These are phyloP conservation scores for Hemisphaericaspora xylanilytica DNA, from an alignment of 1,139 yeast species.

Conservation along the genomic window DNA sequence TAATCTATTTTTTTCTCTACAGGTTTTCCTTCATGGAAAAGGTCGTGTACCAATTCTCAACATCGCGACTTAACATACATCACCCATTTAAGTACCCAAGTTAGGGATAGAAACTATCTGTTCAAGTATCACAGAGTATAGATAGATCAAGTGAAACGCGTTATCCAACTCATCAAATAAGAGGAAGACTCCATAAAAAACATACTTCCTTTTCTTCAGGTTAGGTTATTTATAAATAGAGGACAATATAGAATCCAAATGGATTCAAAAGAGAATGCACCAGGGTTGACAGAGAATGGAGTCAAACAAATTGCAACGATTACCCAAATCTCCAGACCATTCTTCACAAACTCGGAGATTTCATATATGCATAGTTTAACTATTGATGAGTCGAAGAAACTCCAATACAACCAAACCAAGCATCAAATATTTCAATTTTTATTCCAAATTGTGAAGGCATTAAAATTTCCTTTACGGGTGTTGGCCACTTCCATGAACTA, in stretches of 20 bases:
- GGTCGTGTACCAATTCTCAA: neutral
- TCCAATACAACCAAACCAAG: slow-evolving; percentile 50
- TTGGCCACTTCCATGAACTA: slow-evolving; percentile 67
- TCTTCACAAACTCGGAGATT: slow-evolving; percentile 56
- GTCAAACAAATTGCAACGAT: slow-evolving; percentile 19
- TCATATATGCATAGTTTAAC: slow-evolving; percentile 50
- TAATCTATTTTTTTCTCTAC: neutral
- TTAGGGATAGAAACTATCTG: no score
- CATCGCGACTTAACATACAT: neutral
- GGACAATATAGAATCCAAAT: no score
- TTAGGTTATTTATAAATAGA: no score
- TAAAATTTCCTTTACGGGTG: slow-evolving; percentile 67
- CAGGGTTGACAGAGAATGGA: slow-evolving; percentile 4
- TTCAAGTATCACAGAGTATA: no score
- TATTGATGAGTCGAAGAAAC: slow-evolving; percentile 48
- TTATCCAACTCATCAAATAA: no score
- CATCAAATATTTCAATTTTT: slow-evolving; percentile 54
- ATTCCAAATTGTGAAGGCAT: slow-evolving; percentile 48
- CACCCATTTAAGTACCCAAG: neutral
- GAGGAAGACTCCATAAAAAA: no score
- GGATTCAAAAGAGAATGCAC: slow-evolving; percentile 11
- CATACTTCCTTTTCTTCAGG: no score
- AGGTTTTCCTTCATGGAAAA: no score
- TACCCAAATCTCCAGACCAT: slow-evolving; percentile 63
- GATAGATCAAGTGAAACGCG: no score